Conservation (phyloP, 2,329 filamentous ascomycete genomes). For the Fusarium concolor region DNA sequence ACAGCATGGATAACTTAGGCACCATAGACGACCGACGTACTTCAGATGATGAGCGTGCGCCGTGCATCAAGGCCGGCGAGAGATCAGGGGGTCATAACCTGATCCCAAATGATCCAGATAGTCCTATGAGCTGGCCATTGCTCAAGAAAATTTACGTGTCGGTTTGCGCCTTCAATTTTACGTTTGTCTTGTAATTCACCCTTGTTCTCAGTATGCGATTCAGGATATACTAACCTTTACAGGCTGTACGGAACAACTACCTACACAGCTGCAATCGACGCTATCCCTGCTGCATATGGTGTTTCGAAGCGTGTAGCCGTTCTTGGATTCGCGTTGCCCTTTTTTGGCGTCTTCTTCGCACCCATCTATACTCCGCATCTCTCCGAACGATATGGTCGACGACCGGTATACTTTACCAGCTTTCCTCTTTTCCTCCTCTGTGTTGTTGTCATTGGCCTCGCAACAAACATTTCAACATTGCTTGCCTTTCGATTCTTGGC, state of each 20-base stretch:
- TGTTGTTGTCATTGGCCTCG: not conserved
- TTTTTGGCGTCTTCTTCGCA: conserved; percentile 4
- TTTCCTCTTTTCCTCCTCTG: conserved; percentile 1
- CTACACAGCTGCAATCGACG: not conserved
- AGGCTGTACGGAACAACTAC: conserved; percentile 2
- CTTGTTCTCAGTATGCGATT: fast-evolving
- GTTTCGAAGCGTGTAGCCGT: not conserved
- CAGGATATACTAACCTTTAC: not conserved
- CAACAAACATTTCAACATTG: not conserved
- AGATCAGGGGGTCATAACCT: not conserved
- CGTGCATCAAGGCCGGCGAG: not conserved
- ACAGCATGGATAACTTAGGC: not conserved
- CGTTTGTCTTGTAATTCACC: not conserved
- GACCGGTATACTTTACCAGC: not conserved
- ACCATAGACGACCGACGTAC: not conserved
- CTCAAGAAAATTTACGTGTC: conserved; percentile 1
- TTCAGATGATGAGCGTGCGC: not conserved
- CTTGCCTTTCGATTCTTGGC: not conserved
- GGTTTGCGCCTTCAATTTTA: not conserved
- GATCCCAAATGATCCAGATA: not conserved
- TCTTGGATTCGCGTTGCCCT: not conserved
- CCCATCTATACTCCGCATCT: conserved; percentile 3
- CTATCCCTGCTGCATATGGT: not conserved
- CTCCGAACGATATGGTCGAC: not conserved
- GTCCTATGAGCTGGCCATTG: not conserved